Base-by-base conservation (phyloP, 306 rosid species). In the Carpinus fangiana region DNA sequence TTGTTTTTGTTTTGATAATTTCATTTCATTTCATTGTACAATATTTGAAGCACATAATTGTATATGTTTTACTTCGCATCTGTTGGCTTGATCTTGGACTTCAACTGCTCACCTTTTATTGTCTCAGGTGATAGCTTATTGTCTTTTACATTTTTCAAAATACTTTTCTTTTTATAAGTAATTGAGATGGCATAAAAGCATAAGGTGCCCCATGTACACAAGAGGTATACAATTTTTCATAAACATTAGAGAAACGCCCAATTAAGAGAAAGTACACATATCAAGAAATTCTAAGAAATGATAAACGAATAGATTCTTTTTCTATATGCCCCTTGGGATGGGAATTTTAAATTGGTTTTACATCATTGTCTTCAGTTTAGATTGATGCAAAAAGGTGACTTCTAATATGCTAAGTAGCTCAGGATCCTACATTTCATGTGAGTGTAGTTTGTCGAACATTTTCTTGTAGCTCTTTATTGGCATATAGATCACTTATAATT, bases 1-100 rank as follows among this genome's bases (percentile, higher is more conserved):
- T 59, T 69, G 72, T 69, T 36, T 77, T 78, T 65, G 73, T 78
- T 75, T 76, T 54, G 56, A 28, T 38, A 47, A 46, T 46, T 45
- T 80, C 53, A 41, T 46, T 45, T 80, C 53, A 41, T n/a, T 74
- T 75, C 46, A 67, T 80, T 74, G 52, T 68, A 59, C 65, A 64
- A 34, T 41, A 34, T 64, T 8, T 45, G 43, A 31, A 64, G 43
- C 12, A 16, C 23, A 36, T 38, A 66, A 41, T 26, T 28, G 9
- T 13, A 16, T 62, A 12, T 28, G 38, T 34, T 5, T 12, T 34
- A 59, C 14, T 14, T n/a, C 7, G 16, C 7, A 66, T 66, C 2
- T 64, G 23, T 18, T 66, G 50, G 72, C 41, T 66, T 64, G 47
- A 34, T 31, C 45, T 41, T 41, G 8, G 45, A 41, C 45, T 41